Evolutionary conservation across 768 basidiomycete genomes (phyloP).

Genomic region (Phanerochaete carnosa): DNA sequence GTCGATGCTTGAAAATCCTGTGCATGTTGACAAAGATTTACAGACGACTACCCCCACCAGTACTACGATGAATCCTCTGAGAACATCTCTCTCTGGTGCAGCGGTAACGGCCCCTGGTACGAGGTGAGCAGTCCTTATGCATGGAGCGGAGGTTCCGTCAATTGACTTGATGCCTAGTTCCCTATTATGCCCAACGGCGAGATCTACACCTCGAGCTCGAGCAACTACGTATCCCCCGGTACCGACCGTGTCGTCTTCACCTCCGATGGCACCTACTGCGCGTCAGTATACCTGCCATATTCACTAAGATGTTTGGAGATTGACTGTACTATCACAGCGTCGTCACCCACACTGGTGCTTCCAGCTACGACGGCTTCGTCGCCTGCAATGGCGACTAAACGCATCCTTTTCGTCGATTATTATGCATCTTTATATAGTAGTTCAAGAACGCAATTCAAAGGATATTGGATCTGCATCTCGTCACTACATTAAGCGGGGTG

Average conservation of each 20-base stretch:
- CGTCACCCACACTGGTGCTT: constrained; percentile 19
- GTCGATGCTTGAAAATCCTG: background rate
- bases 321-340: constrained; percentile 6
- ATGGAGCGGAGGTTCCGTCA: background rate
- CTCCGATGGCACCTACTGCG: constrained; percentile 20
- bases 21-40: background rate
- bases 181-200: constrained; percentile 18
- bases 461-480: background rate
- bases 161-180: constrained; percentile 11
- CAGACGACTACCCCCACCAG: constrained; percentile 22
- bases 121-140: constrained; percentile 9
- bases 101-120: constrained; percentile 20
- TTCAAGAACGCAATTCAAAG: background rate
- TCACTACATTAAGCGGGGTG: background rate
- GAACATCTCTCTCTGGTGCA: constrained; percentile 18
- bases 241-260: constrained; percentile 22
- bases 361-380: constrained; percentile 19
- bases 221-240: constrained; percentile 17
- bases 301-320: too few species aligned
- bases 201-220: constrained; percentile 15
- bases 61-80: constrained; percentile 19
- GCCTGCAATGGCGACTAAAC: constrained; percentile 18
- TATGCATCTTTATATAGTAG: background rate
- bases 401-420: background rate
- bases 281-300: constrained; percentile 8